Evolutionary conservation across 2,329 filamentous ascomycete genomes (phyloP).

Genomic region (Geoglossum cookeanum): DNA sequence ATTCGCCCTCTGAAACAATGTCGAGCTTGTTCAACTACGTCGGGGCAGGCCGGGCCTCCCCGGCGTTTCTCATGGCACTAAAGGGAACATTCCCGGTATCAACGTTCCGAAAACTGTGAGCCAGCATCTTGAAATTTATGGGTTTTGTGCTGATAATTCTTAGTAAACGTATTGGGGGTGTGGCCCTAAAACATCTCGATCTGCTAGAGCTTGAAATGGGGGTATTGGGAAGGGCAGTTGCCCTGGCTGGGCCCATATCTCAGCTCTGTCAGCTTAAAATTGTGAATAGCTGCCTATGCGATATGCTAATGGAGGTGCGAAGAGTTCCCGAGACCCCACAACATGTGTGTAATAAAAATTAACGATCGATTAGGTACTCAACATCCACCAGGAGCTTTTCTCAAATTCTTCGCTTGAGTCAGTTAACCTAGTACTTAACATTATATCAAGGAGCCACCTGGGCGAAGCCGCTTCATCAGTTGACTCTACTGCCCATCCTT

Average conservation of each 20-base stretch:
- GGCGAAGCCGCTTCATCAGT: no score
- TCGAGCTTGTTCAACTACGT: not conserved
- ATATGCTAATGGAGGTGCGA: not conserved
- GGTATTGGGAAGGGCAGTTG: not conserved
- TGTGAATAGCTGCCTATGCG: not conserved
- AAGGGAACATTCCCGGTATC: not conserved
- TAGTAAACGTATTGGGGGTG: constrained; percentile 14
- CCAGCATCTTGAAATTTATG: not conserved
- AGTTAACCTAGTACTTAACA: not conserved
- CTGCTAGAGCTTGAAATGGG: constrained; percentile 14
- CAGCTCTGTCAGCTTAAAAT: not conserved
- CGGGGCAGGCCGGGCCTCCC: not conserved
- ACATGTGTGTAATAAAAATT: not conserved
- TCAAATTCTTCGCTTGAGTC: not conserved
- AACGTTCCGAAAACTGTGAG: not conserved
- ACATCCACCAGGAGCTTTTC: not conserved
- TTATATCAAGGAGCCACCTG: not conserved
- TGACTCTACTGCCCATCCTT: not conserved
- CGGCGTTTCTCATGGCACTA: not conserved
- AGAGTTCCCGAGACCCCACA: no score
- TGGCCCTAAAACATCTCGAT: constrained; percentile 21
- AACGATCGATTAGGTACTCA: not conserved
- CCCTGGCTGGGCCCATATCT: not conserved
- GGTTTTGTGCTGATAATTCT: constrained; percentile 4
- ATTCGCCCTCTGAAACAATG: not conserved